phyloP scores from a whole-genome alignment of 225 moss, liverwort and hornwort genomes.

The Sphagnum contortum region DNA sequence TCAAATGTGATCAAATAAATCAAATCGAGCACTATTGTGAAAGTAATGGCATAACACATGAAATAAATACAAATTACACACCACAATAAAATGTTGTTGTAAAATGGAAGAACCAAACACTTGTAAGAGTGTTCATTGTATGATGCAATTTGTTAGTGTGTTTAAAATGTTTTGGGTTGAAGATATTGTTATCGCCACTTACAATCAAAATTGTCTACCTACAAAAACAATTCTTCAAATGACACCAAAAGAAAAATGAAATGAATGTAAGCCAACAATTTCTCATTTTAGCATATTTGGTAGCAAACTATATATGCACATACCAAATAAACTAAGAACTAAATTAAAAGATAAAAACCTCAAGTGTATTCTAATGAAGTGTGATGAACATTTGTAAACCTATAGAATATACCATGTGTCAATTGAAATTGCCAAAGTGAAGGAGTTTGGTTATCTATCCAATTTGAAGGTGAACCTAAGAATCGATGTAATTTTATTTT shows the following conservation, averaged over 20 bases:
- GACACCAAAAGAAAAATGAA: constrained; percentile 2
- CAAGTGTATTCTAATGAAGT: neutral
- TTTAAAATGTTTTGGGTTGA: neutral
- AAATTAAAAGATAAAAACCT: neutral
- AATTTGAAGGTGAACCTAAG: neutral
- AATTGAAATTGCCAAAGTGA: neutral
- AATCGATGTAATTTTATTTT: neutral
- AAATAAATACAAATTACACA: neutral
- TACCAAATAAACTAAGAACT: neutral
- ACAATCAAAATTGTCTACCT: neutral
- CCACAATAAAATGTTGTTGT: neutral
- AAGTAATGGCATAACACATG: neutral
- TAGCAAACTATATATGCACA: neutral
- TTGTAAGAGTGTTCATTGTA: neutral
- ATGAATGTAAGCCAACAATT: neutral
- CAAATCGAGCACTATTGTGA: constrained; percentile 1
- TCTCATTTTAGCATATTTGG: constrained; percentile 1
- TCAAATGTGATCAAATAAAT: no score
- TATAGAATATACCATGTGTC: neutral
- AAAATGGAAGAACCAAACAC: neutral
- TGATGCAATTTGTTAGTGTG: neutral
- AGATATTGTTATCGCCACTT: neutral
- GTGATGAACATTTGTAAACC: neutral
- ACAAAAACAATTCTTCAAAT: neutral
- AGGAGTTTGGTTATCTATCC: neutral